Base-by-base conservation (phyloP, 352 stramenopile species). In the Pythium rishiriense region DNA sequence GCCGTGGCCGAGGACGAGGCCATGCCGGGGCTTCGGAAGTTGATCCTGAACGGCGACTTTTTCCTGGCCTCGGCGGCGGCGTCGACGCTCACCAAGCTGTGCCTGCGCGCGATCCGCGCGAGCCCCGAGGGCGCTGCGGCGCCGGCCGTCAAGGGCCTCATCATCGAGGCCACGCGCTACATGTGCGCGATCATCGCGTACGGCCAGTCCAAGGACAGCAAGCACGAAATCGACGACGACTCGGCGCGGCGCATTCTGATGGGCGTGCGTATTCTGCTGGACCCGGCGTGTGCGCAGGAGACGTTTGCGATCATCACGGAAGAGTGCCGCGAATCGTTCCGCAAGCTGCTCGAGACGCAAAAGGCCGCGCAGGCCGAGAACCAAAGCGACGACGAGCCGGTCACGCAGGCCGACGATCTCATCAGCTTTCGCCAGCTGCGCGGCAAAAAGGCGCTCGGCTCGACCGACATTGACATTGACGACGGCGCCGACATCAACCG, bases 381-480 rank as follows among this genome's bases (percentile, higher is more conserved):
- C 56, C 81, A 84, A 35, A 65, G 68, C 6, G 65, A 71, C 9
- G 84, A 87, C 21, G 84, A 87, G 50, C 78, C 79, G 14, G 64
- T 89, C 45, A 87, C 88, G 49, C 78, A 92, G 35, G 79, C 86
- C n/a, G 96, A 99, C 70, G 96, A 98, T 70, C 81, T 99, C 51
- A 99, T 99, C 75, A 96, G 97, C 74, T 99, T 99, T 76, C 91
- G 97, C 22, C 97, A 99, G 68, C 73, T 99, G 21, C 89, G 94
- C 24, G 91, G 85, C 45, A 91, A 97, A 65, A 96, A 97, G 60
- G 92, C 96, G 14, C 79, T 97, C 35, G 95, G 89, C 14, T 96
- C 70, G 45, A 96, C 85, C 10, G 97, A 99, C 74, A 93, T 99
- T 70, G 98, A 99, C 78, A 94, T 99, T 68, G 97, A 99, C 70